Evolutionary conservation across 768 basidiomycete species (phyloP).

Genomic region (Mycena vulgaris): DNA sequence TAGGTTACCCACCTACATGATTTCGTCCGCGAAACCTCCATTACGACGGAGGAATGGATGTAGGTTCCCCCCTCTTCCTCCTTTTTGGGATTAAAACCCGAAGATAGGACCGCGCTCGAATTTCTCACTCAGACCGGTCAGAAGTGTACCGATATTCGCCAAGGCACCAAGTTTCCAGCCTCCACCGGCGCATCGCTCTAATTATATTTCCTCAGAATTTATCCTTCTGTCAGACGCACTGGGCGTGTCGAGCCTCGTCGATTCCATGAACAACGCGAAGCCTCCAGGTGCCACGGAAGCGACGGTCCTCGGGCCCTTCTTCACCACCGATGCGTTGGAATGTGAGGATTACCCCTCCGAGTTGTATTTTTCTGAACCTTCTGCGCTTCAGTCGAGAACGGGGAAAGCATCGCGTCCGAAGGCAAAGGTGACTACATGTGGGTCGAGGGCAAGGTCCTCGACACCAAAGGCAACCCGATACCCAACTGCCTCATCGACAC

Average conservation of each 20-base stretch:
- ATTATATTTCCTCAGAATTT: conserved; percentile 70
- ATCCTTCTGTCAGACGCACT: conserved; percentile 89
- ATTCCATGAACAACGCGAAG: conserved; percentile 79
- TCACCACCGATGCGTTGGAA: conserved; percentile 82
- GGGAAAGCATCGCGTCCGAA: conserved; percentile 88
- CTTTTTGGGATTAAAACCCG: not conserved
- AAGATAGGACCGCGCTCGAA: conserved; percentile 69
- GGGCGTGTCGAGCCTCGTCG: conserved; percentile 85
- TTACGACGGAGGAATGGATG: conserved; percentile 93
- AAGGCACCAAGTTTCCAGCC: conserved; percentile 52
- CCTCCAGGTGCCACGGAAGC: conserved; percentile 76
- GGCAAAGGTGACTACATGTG: conserved; percentile 90
- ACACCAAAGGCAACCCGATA: conserved; percentile 77
- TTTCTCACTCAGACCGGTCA: conserved; percentile 86
- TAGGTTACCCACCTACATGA: conserved; percentile 81
- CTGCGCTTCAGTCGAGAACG: conserved; percentile 65
- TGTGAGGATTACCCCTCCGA: conserved; percentile 58
- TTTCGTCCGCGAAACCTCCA: conserved; percentile 79
- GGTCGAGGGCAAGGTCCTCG: conserved; percentile 79
- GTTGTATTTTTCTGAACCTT: conserved; percentile 5
- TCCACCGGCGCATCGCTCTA: not conserved
- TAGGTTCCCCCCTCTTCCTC: conserved; percentile 31
- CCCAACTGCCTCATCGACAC: conserved; percentile 80
- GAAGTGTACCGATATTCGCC: conserved; percentile 77
- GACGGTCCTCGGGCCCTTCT: conserved; percentile 88